Base-by-base conservation (phyloP, 768 basidiomycete genomes). In the Termitomyces sp. region DNA sequence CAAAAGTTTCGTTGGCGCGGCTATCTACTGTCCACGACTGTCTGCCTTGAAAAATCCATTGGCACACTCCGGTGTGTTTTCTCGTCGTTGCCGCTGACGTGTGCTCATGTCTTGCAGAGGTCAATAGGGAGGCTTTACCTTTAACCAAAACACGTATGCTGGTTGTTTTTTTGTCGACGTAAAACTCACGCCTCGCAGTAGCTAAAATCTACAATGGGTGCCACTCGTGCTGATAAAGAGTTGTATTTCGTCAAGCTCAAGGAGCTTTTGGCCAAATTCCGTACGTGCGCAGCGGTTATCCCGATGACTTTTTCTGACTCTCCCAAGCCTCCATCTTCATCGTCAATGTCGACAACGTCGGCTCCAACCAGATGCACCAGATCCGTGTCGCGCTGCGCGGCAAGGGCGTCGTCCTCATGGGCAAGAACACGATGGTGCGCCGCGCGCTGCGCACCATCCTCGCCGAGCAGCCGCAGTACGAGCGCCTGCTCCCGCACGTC, bases 341-440 rank as follows among this genome's bases (percentile, higher is more conserved):
- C 64, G 96, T 98, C 80, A 98, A 98, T 75, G 94, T 99, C 73
- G 97, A 98, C 86, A 99, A 98, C 79, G 97, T 99, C 72, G 92
- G 94, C 58, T 98, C 95, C 60, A 97, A 98, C 83, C 97, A 99
- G 79, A 95, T 98, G 90, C 94, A 97, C 70, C 94, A 96, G 74
- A 95, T 96, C 64, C 94, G 91, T 81, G 89, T 87, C 55, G 81
- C 95, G 51, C 93, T 99, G 75, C 93, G 97, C 68, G 94, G 94
- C 69, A 94, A 92, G 74, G 97, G 92, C 80, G 78, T 94, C 60
- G 94, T 99, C 64, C 77, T 99, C 68, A 99, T 99, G 97, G 97
- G 97, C 72, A 99, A 99, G 81, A 99, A 99, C 87, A 99, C 97
- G 72, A 98, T 98, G 96, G 95, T 99, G 68, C 92, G 97, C 79